Evolutionary conservation across 306 rosid genomes (phyloP), one percentile per base, ranked within the genome.

Genomic region (Leucaena leucocephala): DNA sequence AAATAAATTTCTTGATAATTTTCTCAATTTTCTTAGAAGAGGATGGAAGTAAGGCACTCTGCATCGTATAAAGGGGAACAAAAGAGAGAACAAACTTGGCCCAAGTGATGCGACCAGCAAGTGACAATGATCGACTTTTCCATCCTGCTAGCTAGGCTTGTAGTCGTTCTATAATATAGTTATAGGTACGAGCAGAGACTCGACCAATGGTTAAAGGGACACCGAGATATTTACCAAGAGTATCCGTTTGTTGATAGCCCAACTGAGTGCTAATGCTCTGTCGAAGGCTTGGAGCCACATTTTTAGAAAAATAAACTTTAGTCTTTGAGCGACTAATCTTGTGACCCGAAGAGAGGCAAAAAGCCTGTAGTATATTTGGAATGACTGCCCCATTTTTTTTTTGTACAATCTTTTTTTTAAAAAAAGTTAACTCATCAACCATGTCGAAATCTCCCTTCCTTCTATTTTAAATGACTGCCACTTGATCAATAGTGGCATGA

Each of bases 171-270:
- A 48, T 13, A 2, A 48, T 12, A 14, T 13, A 48, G 0, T 48
- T 2, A 5, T 13, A 48, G 1, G 54, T 13, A 4, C 6, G 0
- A 0, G 5, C 2, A 3, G 54, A 9, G 17, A 48, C 17, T 3
- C 17, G 3, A 0, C 6, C 17, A 0, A 0, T 12, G 3, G 12
- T 12, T 0, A 48, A 5, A 0, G 54, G 17, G 5, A 48, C 54
- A 10, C 54, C 17, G 2, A 48, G 17, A 0, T 48, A 14, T 1
- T 13, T 48, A 0, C 17, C 54, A 0, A 48, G 16, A 1, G 0
- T 0, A 0, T 48, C 54, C 0, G 54, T 13, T 48, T 0, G 54
- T 27, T 27, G 27, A 27, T 27, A 27, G 1, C 27, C 27, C 27
- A 27, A 27, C 27, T 27, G 27, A 27, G 27, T 27, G 27, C 27